phyloP scores from a whole-genome alignment of 805 yeast genomes.

The Spathaspora girioi region DNA sequence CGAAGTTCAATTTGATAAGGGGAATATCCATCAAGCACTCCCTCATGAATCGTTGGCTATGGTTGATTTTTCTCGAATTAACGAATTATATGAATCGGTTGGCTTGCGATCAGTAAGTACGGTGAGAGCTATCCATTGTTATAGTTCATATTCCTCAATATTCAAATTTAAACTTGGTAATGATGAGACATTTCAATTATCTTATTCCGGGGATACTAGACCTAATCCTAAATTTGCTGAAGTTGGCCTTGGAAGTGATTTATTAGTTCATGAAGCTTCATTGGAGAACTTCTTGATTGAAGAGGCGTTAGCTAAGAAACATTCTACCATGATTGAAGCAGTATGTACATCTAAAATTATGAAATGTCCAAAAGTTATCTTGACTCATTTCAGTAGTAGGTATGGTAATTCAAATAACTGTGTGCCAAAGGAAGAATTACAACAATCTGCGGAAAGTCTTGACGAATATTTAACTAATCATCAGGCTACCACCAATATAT shows the following conservation, averaged over 20 bases:
- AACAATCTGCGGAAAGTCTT: slow-evolving; percentile 18
- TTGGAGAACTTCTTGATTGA: slow-evolving; percentile 71
- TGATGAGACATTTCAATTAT: slow-evolving; percentile 52
- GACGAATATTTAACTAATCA: slow-evolving; percentile 24
- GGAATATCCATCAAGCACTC: slow-evolving; percentile 10
- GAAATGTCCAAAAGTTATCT: slow-evolving; percentile 65
- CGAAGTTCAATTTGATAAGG: slow-evolving; percentile 27
- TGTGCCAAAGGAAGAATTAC: slow-evolving; percentile 19
- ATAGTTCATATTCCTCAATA: slow-evolving; percentile 66
- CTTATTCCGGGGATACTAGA: slow-evolving; percentile 94
- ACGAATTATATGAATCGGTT: slow-evolving; percentile 37
- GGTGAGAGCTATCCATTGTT: slow-evolving; percentile 81
- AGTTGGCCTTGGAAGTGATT: slow-evolving; percentile 64
- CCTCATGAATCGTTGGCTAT: slow-evolving; percentile 22
- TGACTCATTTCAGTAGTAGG: slow-evolving; percentile 93
- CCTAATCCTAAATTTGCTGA: slow-evolving; percentile 66
- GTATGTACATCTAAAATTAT: slow-evolving; percentile 63
- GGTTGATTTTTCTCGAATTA: slow-evolving; percentile 23
- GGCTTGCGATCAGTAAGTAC: slow-evolving; percentile 47
- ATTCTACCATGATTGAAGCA: slow-evolving; percentile 88
- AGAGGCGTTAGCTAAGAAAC: slow-evolving; percentile 81
- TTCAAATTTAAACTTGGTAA: slow-evolving; percentile 48
- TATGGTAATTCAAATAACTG: slow-evolving; percentile 45
- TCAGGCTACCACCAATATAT: slow-evolving; percentile 23
- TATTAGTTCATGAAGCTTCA: slow-evolving; percentile 91